Percentiles rank a stretch among this genome's conserved stretches.
Evolutionary conservation across 2,329 filamentous ascomycete genomes (phyloP).

Genomic region (Trichoderma simmonsii): DNA sequence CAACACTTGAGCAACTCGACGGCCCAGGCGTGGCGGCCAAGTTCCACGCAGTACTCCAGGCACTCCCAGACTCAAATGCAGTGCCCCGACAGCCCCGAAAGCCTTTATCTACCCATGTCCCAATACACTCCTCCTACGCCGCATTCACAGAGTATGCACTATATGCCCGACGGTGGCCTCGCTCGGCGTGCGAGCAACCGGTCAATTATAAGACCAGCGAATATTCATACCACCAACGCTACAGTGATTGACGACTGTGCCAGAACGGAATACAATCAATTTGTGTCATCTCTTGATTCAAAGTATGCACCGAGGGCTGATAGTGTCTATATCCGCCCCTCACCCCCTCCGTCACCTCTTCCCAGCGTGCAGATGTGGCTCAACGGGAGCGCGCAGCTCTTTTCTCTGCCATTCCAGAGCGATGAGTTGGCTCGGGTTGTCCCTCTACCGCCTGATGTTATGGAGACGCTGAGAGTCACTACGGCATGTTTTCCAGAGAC

Average conservation of each 20-base stretch:
- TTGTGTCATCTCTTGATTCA: conserved; percentile 8
- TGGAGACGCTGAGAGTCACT: conserved; percentile 53
- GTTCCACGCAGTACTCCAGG: not conserved
- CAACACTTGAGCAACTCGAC: conserved; percentile 12
- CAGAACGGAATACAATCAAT: conserved; percentile 4
- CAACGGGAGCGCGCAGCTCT: conserved; percentile 32
- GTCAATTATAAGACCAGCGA: not conserved
- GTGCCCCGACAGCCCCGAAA: conserved; percentile 11
- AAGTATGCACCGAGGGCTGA: conserved; percentile 17
- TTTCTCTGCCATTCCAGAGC: conserved; percentile 28
- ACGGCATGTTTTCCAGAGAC: conserved; percentile 58
- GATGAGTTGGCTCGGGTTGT: conserved; percentile 40
- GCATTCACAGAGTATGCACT: not conserved
- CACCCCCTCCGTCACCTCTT: conserved; percentile 35
- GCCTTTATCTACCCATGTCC: not conserved
- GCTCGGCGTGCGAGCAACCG: not conserved
- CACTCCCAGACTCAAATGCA: conserved; percentile 2
- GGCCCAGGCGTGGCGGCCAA: not conserved
- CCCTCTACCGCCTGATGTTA: conserved; percentile 50
- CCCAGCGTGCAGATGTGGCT: conserved; percentile 38
- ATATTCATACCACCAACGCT: not conserved
- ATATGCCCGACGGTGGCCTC: not conserved
- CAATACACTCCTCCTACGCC: not conserved
- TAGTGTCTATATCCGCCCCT: conserved; percentile 31
- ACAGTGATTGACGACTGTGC: not conserved